Evolutionary conservation across 768 basidiomycete species (phyloP).

Genomic region (Gymnopilus dilepis): DNA sequence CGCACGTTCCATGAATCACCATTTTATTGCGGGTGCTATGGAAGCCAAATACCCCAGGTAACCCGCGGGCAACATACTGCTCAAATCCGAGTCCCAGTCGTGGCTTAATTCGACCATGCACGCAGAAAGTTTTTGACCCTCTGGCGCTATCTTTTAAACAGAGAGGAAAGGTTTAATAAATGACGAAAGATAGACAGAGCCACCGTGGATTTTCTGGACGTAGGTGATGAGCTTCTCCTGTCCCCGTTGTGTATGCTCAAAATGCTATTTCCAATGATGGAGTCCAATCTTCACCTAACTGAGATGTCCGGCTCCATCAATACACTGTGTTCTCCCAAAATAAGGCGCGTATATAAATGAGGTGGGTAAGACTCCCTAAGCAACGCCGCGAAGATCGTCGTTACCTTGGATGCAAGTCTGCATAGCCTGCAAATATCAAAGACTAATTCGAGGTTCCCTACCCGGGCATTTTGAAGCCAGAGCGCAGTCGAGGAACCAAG

Average conservation of each 20-base stretch:
- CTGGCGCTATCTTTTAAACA: too few relatives aligned
- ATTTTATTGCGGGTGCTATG: not conserved
- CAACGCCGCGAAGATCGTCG: not conserved
- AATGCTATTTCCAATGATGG: not conserved
- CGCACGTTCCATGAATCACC: not conserved
- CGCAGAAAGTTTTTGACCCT: too few relatives aligned
- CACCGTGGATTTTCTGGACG: too few relatives aligned
- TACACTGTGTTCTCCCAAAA: not conserved
- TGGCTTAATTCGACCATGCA: too few relatives aligned
- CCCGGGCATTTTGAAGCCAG: not conserved
- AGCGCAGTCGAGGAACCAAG: not conserved
- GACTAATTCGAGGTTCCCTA: too few relatives aligned
- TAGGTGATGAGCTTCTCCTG: too few relatives aligned
- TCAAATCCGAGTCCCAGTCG: not conserved
- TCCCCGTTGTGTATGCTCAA: not conserved
- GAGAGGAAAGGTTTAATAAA: too few relatives aligned
- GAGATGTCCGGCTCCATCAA: not conserved
- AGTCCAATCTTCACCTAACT: not conserved
- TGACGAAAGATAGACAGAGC: too few relatives aligned
- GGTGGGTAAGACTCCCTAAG: not conserved
- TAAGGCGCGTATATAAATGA: not conserved
- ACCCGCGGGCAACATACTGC: not conserved
- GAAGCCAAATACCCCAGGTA: not conserved
- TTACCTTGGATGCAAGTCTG: not conserved
- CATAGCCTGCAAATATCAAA: too few relatives aligned